These are phyloP conservation scores for Ambrosiella beaveri DNA, from an alignment of 2,329 filamentous ascomycete genomes.

Conservation along the genomic window DNA sequence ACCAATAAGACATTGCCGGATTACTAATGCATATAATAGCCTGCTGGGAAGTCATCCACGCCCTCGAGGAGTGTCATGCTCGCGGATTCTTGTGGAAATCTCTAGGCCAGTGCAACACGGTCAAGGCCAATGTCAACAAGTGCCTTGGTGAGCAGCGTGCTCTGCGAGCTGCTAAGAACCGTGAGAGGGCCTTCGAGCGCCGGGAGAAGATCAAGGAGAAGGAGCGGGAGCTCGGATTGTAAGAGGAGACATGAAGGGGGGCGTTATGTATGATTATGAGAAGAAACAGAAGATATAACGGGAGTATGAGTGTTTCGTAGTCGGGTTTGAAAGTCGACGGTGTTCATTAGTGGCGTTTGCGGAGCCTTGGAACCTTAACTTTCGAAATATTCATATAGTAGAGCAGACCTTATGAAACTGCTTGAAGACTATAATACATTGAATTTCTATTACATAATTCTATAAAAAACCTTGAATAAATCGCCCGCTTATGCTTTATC, in stretches of 20 bases:
- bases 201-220: conserved; percentile 52
- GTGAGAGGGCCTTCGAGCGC: conserved; percentile 49
- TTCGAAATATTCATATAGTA: neutral
- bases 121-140: conserved; percentile 67
- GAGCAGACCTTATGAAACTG: neutral
- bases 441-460: neutral
- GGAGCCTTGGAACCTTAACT: conserved; percentile 1
- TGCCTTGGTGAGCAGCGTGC: conserved; percentile 69
- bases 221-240: conserved; percentile 39
- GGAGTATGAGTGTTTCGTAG: neutral
- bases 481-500: conserved; percentile 23
- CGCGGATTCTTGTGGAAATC: conserved; percentile 85
- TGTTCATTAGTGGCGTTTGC: conserved; percentile 5
- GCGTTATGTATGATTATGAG: neutral
- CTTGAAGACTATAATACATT: neutral
- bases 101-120: conserved; percentile 73
- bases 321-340: neutral
- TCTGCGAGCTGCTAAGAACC: conserved; percentile 62
- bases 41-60: conserved; percentile 85
- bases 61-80: conserved; percentile 89
- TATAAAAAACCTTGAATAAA: neutral
- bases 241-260: conserved; percentile 6
- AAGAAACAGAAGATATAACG: neutral
- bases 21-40: conserved; percentile 34
- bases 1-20: neutral